These are phyloP conservation scores for Urochloa ruziziensis DNA, from an alignment of 176 grass and related monocot species.

Conservation along the genomic window DNA sequence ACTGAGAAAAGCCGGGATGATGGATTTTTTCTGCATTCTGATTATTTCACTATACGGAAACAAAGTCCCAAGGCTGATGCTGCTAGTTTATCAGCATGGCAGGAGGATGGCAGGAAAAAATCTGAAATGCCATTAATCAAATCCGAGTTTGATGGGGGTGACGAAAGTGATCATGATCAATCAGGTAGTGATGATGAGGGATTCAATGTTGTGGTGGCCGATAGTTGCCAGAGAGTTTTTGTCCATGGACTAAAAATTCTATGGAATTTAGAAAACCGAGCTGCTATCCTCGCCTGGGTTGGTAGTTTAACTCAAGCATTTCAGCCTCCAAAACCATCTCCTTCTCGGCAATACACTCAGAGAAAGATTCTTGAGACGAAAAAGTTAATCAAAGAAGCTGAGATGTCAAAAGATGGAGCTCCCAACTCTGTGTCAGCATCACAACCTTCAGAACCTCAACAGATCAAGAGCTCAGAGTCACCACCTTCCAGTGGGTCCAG, in stretches of 20 bases:
- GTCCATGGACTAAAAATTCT: slow-evolving; percentile 92
- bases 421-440: slow-evolving; percentile 32
- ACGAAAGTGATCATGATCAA: slow-evolving; percentile 61
- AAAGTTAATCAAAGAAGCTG: slow-evolving; percentile 54
- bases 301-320: slow-evolving; percentile 86
- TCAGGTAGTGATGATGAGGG: slow-evolving; percentile 95
- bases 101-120: slow-evolving; percentile 78
- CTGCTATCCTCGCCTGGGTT: slow-evolving; percentile 68
- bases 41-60: slow-evolving; percentile 94
- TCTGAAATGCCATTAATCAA: slow-evolving; percentile 43
- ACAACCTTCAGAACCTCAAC: slow-evolving; percentile 47
- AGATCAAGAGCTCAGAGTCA: slow-evolving; percentile 53
- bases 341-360: slow-evolving; percentile 82
- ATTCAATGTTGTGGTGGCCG: slow-evolving; percentile 90
- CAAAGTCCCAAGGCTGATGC: slow-evolving; percentile 93
- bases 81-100: slow-evolving; percentile 76
- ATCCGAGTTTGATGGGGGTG: slow-evolving; percentile 62
- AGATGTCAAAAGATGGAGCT: slow-evolving; percentile 49
- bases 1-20: slow-evolving; percentile 67
- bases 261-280: slow-evolving; percentile 91
- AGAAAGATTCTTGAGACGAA: slow-evolving; percentile 74
- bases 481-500: slow-evolving; percentile 41
- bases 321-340: slow-evolving; percentile 83
- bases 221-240: slow-evolving; percentile 94
- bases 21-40: slow-evolving; percentile 81